Evolutionary conservation across 768 basidiomycete genomes (phyloP).

Genomic region (Lanmaoa rubissima): DNA sequence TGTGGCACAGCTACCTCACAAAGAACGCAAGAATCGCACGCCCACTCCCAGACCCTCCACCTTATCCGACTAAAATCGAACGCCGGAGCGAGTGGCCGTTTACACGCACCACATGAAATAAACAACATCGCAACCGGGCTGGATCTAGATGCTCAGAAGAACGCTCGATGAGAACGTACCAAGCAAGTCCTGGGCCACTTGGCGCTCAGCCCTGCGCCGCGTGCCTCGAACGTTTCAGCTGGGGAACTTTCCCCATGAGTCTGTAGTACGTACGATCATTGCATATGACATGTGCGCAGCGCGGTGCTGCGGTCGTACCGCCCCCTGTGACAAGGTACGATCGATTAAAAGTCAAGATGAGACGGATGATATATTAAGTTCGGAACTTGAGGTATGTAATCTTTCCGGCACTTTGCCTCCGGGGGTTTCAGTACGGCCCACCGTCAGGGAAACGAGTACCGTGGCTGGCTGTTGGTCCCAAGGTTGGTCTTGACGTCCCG

Average conservation of each 20-base stretch:
- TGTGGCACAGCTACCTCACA: slow-evolving; percentile 1
- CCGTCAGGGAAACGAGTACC: background rate
- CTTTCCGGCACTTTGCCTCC: too few species aligned
- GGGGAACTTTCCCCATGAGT: background rate
- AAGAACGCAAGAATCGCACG: background rate
- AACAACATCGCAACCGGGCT: background rate
- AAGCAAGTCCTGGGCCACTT: background rate
- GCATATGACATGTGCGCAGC: background rate
- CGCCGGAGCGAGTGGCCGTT: background rate
- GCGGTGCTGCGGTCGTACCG: background rate
- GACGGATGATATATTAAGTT: too few species aligned
- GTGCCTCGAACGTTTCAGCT: slow-evolving; percentile 3
- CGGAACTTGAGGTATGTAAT: too few species aligned
- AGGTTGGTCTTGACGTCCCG: background rate
- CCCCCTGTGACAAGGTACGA: background rate
- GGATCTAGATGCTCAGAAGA: background rate
- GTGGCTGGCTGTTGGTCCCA: background rate
- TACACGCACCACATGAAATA: background rate
- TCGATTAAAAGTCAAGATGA: background rate
- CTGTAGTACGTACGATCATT: background rate
- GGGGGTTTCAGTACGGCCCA: background rate
- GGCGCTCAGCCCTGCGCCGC: background rate
- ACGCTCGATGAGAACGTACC: background rate
- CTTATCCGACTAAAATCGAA: background rate
- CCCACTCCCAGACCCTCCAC: background rate